phyloP scores from a whole-genome alignment of 2,329 filamentous ascomycete genomes.

The Massarina eburnea region DNA sequence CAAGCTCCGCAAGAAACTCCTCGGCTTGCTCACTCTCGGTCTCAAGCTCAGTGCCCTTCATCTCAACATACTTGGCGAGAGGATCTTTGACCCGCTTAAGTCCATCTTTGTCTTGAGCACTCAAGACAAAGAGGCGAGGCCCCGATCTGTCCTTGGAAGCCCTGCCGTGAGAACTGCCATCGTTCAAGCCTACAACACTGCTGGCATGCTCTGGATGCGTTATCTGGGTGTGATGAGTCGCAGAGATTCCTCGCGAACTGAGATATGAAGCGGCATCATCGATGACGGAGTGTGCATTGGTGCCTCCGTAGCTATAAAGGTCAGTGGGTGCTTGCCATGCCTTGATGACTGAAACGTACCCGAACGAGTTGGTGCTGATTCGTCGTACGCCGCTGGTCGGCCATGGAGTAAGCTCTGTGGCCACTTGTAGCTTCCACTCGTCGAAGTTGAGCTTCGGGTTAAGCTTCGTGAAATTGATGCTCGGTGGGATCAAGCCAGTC shows the following conservation, averaged over 20 bases:
- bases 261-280: slow-evolving; percentile 8
- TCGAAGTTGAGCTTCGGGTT: slow-evolving; percentile 12
- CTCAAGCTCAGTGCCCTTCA: not conserved
- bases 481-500: slow-evolving; percentile 31
- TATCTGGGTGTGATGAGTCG: not conserved
- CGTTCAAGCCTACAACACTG: not conserved
- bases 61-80: not conserved
- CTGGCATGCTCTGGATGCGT: not conserved
- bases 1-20: slow-evolving; percentile 13
- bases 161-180: not conserved
- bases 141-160: not conserved
- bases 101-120: not conserved
- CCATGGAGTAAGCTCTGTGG: slow-evolving; percentile 8
- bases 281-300: slow-evolving; percentile 15
- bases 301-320: slow-evolving; percentile 18
- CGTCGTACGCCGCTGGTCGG: not conserved
- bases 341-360: too few relatives aligned
- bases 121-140: not conserved
- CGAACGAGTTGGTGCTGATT: slow-evolving; percentile 15
- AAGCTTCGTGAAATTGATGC: slow-evolving; percentile 14
- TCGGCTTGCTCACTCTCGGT: slow-evolving; percentile 19
- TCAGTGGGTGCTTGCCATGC: too few relatives aligned
- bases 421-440: slow-evolving; percentile 3
- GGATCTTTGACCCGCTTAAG: not conserved
- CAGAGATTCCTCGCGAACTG: not conserved